phyloP scores from a whole-genome alignment of 2,329 filamentous ascomycete genomes.

The Neofusicoccum sp. region DNA sequence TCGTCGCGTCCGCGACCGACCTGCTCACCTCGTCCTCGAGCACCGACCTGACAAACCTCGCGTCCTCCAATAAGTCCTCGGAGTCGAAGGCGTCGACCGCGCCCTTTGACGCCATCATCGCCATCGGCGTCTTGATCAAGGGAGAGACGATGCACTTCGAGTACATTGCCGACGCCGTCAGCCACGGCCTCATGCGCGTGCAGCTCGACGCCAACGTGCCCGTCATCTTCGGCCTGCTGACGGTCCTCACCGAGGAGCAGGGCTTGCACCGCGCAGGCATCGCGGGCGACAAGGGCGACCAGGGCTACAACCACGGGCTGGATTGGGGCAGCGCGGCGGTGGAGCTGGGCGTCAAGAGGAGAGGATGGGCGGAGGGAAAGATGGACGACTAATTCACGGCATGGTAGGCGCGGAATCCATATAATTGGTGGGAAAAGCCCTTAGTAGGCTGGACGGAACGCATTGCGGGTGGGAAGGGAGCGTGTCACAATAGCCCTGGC shows the following conservation, averaged over 20 bases:
- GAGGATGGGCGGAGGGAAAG: conserved; percentile 73
- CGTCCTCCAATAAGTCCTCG: conserved; percentile 27
- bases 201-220: conserved; percentile 86
- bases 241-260: conserved; percentile 84
- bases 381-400: conserved; percentile 45
- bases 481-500: background rate
- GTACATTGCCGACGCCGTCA: conserved; percentile 91
- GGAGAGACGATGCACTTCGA: conserved; percentile 99
- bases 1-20: conserved; percentile 68
- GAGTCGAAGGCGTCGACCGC: conserved; percentile 42
- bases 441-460: background rate
- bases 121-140: conserved; percentile 95
- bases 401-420: background rate
- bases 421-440: background rate
- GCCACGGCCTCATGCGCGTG: conserved; percentile 89
- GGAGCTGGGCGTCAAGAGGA: conserved; percentile 86
- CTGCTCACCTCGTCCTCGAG: conserved; percentile 61
- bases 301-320: conserved; percentile 87
- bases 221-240: conserved; percentile 88
- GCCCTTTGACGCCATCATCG: conserved; percentile 90
- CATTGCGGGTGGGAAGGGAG: background rate
- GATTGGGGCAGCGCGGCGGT: conserved; percentile 96
- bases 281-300: conserved; percentile 38
- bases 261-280: conserved; percentile 81
- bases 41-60: conserved; percentile 53